Conservation (phyloP, 306 rosid species). For the Vigna trinervia region DNA sequence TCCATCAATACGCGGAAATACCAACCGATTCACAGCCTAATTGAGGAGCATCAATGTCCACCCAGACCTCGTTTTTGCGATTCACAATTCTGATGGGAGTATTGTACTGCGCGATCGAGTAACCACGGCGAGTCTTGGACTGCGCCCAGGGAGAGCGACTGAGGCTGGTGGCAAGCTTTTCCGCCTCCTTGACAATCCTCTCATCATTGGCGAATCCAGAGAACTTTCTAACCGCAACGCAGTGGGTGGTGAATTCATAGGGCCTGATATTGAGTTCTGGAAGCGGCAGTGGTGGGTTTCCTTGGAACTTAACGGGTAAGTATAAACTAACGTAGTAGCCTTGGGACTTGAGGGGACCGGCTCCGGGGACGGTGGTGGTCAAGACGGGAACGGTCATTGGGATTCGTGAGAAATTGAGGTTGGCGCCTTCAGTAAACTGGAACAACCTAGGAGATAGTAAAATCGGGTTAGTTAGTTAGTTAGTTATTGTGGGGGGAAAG, state of each 20-base stretch:
- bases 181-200: conserved; percentile 69
- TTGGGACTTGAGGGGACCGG: conserved; percentile 73
- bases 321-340: conserved; percentile 66
- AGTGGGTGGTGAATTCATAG: conserved; percentile 52
- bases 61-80: conserved; percentile 84
- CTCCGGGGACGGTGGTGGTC: conserved; percentile 68
- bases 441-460: conserved; percentile 57
- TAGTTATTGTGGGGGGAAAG: not conserved
- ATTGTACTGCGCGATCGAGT: conserved; percentile 79
- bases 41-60: conserved; percentile 58
- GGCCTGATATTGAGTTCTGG: conserved; percentile 67
- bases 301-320: conserved; percentile 75
- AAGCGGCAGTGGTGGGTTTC: conserved; percentile 71
- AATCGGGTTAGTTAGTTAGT: no score
- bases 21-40: conserved; percentile 46
- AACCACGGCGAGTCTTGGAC: conserved; percentile 51
- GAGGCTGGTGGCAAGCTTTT: conserved; percentile 72
- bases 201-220: conserved; percentile 72
- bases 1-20: conserved; percentile 53
- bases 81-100: conserved; percentile 59
- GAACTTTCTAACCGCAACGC: conserved; percentile 73
- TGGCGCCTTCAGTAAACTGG: conserved; percentile 86
- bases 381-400: conserved; percentile 73
- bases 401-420: conserved; percentile 79
- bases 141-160: conserved; percentile 69